phyloP scores from a whole-genome alignment of 352 stramenopile genomes.

The Lagenidium giganteum region DNA sequence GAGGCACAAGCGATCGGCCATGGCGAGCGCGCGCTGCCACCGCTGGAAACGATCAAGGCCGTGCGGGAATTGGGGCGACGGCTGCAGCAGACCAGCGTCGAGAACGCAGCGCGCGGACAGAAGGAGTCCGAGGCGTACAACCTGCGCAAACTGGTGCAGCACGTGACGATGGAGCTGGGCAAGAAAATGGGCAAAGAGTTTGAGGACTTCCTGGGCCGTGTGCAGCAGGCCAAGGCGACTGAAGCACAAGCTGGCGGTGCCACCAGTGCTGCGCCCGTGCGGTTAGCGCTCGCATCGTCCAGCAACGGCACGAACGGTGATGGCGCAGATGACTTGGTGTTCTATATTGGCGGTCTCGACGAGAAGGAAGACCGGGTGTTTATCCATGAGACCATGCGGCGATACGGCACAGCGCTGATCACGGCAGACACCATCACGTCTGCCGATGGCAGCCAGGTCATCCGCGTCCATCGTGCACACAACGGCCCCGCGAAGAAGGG shows the following conservation, averaged over 20 bases:
- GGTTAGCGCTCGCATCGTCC: conserved; percentile 2
- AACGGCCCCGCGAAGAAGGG: conserved; percentile 24
- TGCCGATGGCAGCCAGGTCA: conserved; percentile 50
- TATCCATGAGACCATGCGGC: conserved; percentile 83
- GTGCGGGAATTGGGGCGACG: conserved; percentile 20
- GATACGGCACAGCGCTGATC: conserved; percentile 56
- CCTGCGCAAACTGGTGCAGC: conserved; percentile 25
- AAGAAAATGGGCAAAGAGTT: conserved; percentile 54
- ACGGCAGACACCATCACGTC: conserved; percentile 80
- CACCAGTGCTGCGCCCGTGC: no score
- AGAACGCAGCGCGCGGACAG: conserved; percentile 16
- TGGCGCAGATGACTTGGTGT: conserved; percentile 33
- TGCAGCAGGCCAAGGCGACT: conserved; percentile 27
- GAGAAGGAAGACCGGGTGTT: conserved; percentile 82
- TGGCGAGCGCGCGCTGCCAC: background rate
- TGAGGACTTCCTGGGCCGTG: conserved; percentile 39
- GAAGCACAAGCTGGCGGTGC: conserved; percentile 7
- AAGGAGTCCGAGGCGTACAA: conserved; percentile 30
- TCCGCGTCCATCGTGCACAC: conserved; percentile 53
- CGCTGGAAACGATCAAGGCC: background rate
- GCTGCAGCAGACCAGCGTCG: conserved; percentile 15
- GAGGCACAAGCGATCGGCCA: background rate
- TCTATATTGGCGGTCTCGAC: conserved; percentile 59
- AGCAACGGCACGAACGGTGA: no score
- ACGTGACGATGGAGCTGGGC: conserved; percentile 41